Percentiles rank a stretch among this genome's conserved stretches.
Evolutionary conservation across 768 basidiomycete genomes (phyloP).

Genomic region (Exidia glandulosa): DNA sequence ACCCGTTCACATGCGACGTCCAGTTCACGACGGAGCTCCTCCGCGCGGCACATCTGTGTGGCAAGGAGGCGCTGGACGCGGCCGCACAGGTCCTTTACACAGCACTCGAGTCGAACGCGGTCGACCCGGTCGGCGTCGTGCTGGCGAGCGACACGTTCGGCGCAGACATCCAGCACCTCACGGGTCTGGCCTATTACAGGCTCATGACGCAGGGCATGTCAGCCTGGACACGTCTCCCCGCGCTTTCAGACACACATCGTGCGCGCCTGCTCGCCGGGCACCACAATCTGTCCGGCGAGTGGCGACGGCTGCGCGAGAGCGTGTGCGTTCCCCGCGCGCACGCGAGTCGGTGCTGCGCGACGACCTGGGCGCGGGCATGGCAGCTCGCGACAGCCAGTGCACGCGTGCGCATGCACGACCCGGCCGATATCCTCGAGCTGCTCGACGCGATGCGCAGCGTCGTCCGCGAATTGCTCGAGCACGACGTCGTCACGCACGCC

Average conservation of each 20-base stretch:
- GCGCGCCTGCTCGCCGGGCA: not conserved
- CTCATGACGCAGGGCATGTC: not conserved
- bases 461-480: not conserved
- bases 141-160: not conserved
- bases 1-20: conserved; percentile 32
- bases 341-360: not conserved
- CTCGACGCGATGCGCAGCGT: not conserved
- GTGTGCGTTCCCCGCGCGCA: not conserved
- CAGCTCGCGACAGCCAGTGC: not conserved
- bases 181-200: not conserved
- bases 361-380: not conserved
- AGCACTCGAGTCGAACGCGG: not conserved
- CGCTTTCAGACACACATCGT: not conserved
- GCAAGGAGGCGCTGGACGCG: not conserved
- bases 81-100: not conserved
- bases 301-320: not conserved
- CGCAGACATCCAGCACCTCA: not conserved
- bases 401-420: not conserved
- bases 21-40: not conserved
- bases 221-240: not conserved
- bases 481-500: not conserved
- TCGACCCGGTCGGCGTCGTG: not conserved
- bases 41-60: not conserved
- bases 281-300: not conserved
- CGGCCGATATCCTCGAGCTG: not conserved